Percentiles rank a stretch among this genome's conserved stretches.
phyloP scores from a whole-genome alignment of 352 stramenopile genomes.

The Phytophthora capsici region DNA sequence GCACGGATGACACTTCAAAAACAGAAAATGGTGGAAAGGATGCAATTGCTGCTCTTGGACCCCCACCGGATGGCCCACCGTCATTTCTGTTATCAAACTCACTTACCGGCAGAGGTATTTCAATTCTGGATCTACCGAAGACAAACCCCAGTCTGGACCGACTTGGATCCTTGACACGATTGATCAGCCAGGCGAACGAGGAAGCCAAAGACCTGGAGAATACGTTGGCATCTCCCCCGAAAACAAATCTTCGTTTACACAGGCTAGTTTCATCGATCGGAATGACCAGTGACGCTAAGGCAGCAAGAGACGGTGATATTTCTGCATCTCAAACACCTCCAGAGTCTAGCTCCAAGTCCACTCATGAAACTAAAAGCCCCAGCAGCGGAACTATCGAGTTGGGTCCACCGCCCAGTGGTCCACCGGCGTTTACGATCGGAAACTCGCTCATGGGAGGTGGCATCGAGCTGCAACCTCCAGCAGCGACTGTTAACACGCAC shows the following conservation, averaged over 20 bases:
- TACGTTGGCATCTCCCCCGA: conserved; percentile 7
- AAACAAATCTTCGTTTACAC: conserved; percentile 16
- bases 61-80: conserved; percentile 22
- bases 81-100: conserved; percentile 32
- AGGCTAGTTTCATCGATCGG: conserved; percentile 23
- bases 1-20: neutral
- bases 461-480: conserved; percentile 77
- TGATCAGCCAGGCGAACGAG: conserved; percentile 22
- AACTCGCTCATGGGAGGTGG: conserved; percentile 87
- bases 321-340: neutral
- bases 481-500: conserved; percentile 77
- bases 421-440: conserved; percentile 68
- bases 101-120: conserved; percentile 24
- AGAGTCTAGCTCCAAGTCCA: conserved; percentile 15
- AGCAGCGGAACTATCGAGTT: conserved; percentile 46
- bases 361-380: conserved; percentile 11
- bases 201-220: conserved; percentile 16
- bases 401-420: conserved; percentile 61
- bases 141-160: conserved; percentile 16
- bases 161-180: conserved; percentile 20
- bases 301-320: neutral
- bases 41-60: conserved; percentile 10
- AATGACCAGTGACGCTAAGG: conserved; percentile 14
- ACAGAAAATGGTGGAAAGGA: conserved; percentile 6
- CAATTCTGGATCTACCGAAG: conserved; percentile 11